phyloP scores from a whole-genome alignment of 2,329 filamentous ascomycete genomes.

The Aureobasidium leucospermi region DNA sequence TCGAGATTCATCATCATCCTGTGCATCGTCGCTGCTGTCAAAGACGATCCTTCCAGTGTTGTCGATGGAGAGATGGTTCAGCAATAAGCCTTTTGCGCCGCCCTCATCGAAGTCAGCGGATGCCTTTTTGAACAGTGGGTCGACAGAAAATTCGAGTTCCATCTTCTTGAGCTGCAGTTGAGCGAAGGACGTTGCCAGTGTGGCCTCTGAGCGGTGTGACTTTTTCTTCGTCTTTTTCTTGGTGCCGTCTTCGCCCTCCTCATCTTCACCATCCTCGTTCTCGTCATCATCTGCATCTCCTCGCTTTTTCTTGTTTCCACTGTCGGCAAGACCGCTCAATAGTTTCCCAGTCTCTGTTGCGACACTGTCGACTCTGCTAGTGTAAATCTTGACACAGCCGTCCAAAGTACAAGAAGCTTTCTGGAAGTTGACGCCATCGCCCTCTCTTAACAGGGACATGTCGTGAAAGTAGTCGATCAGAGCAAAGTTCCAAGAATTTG shows the following conservation, averaged over 20 bases:
- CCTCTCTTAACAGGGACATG: constrained; percentile 94
- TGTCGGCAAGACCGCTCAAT: constrained; percentile 86
- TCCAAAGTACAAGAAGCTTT: constrained; percentile 96
- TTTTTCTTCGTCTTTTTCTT: constrained; percentile 65
- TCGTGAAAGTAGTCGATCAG: constrained; percentile 99
- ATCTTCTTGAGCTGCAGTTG: constrained; percentile 93
- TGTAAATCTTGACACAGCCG: constrained; percentile 98
- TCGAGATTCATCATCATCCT: constrained; percentile 36
- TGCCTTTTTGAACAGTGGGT: constrained; percentile 98
- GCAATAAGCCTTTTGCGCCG: constrained; percentile 84
- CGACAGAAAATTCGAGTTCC: constrained; percentile 91
- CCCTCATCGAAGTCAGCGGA: constrained; percentile 98
- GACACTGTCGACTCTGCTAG: constrained; percentile 94
- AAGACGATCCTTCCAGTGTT: constrained; percentile 89
- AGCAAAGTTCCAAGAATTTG: constrained; percentile 99
- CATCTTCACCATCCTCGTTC: constrained; percentile 54
- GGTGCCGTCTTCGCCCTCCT: constrained; percentile 44
- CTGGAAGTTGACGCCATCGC: constrained; percentile 96
- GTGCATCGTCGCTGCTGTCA: constrained; percentile 86
- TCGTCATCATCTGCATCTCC: constrained; percentile 52
- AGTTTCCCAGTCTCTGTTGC: constrained; percentile 95
- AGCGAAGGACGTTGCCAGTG: constrained; percentile 79
- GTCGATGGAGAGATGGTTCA: constrained; percentile 97
- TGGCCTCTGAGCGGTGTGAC: constrained; percentile 79
- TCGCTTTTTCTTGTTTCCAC: constrained; percentile 53